Conservation (phyloP, 768 basidiomycete genomes). For the Kwoniella bestiolae region DNA sequence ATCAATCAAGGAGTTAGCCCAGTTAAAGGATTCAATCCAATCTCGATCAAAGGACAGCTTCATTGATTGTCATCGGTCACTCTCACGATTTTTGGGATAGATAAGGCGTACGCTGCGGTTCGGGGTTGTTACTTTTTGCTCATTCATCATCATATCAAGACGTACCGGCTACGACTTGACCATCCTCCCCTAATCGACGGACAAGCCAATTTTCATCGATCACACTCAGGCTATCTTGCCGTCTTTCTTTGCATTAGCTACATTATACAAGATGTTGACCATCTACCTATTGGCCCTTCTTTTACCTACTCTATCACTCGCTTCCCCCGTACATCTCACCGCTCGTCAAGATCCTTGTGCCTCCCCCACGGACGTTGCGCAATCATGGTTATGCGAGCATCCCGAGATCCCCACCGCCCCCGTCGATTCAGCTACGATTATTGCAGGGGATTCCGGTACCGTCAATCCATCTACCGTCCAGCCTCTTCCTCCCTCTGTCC, state of each 20-base stretch:
- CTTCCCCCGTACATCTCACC: neutral
- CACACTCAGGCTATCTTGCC: neutral
- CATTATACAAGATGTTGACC: neutral
- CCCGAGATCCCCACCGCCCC: neutral
- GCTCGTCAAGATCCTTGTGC: neutral
- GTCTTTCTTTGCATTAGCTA: too few relatives aligned
- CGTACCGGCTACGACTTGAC: neutral
- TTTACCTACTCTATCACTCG: neutral
- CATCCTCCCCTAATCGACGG: too few relatives aligned
- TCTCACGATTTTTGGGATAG: too few relatives aligned
- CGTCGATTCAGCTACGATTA: neutral
- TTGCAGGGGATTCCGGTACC: neutral
- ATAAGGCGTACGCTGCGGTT: too few relatives aligned
- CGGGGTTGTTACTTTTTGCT: too few relatives aligned
- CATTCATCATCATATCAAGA: neutral
- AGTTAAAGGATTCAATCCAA: neutral
- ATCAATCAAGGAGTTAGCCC: neutral
- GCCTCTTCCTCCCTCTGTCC: neutral
- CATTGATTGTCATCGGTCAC: neutral
- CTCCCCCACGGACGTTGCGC: neutral
- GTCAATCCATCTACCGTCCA: neutral
- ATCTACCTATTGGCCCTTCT: neutral
- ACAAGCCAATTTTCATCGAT: neutral
- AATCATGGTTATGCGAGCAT: conserved; percentile 6
- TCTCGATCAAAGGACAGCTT: neutral